Evolutionary conservation across 75 land plant genomes (phyloP).

Genomic region (Pseudotsuga menziesii): DNA sequence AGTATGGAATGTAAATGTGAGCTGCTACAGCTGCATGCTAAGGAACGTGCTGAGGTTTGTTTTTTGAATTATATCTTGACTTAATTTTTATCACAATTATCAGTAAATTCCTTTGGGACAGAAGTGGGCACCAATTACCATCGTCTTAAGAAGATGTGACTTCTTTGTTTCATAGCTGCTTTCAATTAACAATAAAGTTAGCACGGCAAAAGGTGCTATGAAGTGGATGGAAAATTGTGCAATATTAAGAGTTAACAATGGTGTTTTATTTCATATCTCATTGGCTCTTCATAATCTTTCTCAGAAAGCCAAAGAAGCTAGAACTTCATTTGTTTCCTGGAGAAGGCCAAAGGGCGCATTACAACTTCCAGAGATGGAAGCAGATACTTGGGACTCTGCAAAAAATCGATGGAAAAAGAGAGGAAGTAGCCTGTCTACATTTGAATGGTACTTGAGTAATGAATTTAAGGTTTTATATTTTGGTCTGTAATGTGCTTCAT

Average conservation of each 20-base stretch:
- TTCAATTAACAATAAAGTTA: not conserved
- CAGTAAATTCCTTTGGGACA: not conserved
- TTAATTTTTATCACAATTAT: not conserved
- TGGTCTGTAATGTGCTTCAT: not conserved
- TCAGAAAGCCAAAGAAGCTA: constrained; percentile 17
- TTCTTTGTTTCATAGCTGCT: not conserved
- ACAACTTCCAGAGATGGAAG: constrained; percentile 29
- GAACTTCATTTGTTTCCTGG: constrained; percentile 18
- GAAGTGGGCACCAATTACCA: not conserved
- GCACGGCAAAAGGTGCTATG: not conserved
- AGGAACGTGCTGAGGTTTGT: constrained; percentile 1
- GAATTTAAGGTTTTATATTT: not conserved
- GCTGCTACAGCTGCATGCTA: constrained; percentile 25
- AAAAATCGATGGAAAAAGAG: constrained; percentile 45
- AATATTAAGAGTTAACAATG: not conserved
- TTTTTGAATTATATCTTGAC: not conserved
- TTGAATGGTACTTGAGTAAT: constrained; percentile 36
- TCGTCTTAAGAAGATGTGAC: not conserved
- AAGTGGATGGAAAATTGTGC: not conserved
- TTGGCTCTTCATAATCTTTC: not conserved
- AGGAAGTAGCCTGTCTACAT: constrained; percentile 45
- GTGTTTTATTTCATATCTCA: not conserved
- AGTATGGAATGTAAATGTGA: constrained; percentile 72
- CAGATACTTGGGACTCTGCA: constrained; percentile 41
- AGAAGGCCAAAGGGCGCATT: constrained; percentile 12